Percentiles rank a stretch among this genome's conserved stretches.
Conservation (phyloP, 179 eudicot species). For the Sideroxylon spinosum region DNA sequence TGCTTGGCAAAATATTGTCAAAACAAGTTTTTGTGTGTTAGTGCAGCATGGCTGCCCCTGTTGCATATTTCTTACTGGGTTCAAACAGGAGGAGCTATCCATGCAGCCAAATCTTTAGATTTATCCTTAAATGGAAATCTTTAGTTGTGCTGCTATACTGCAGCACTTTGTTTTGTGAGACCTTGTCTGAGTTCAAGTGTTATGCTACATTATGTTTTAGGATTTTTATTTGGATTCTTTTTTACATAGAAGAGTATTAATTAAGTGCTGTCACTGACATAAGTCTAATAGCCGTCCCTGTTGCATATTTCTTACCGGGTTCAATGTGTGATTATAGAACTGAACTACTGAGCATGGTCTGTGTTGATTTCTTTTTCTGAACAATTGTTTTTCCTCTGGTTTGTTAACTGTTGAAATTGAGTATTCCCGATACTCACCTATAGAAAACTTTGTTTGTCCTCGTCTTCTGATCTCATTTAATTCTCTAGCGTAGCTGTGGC, state of each 20-base stretch:
- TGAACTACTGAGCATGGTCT: background rate
- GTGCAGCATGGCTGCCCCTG: no score
- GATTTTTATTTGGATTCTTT: no score
- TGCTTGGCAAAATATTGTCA: no score
- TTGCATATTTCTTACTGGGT: no score
- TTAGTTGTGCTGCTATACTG: background rate
- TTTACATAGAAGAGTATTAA: no score
- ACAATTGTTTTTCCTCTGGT: background rate
- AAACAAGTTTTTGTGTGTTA: no score
- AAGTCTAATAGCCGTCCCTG: background rate
- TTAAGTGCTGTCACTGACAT: no score
- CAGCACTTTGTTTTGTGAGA: background rate
- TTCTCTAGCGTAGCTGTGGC: background rate
- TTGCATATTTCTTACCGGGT: background rate
- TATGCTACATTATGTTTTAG: background rate
- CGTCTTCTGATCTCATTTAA: background rate
- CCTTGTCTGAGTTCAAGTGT: background rate
- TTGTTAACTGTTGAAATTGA: background rate
- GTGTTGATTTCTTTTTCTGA: background rate
- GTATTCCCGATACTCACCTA: background rate
- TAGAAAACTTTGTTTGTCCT: background rate
- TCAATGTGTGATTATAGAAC: background rate
- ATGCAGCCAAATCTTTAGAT: no score
- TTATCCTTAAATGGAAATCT: no score
- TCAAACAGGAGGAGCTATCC: no score